Conservation (phyloP, 805 yeast genomes). For the Yamadazyma takamatsuzukensis region DNA sequence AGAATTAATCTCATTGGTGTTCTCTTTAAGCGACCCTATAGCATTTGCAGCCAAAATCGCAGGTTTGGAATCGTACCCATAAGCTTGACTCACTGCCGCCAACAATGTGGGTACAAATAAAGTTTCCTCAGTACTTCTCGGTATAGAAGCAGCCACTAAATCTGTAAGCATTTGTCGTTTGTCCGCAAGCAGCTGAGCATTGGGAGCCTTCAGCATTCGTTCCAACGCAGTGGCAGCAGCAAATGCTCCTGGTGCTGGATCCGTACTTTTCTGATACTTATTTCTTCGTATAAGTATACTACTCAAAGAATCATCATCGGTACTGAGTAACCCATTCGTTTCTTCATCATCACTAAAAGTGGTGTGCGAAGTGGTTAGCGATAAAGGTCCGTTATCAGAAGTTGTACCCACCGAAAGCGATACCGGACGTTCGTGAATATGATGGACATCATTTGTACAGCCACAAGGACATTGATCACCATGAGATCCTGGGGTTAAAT, state of each 20-base stretch:
- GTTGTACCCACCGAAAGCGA: constrained; percentile 52
- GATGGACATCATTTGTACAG: constrained; percentile 49
- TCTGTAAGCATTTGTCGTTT: constrained; percentile 37
- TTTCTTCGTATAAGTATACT: constrained; percentile 10
- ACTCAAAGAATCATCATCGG: constrained; percentile 21
- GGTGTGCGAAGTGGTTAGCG: constrained; percentile 34
- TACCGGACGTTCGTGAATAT: constrained; percentile 61
- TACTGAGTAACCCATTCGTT: constrained; percentile 25
- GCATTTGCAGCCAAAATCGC: constrained; percentile 70
- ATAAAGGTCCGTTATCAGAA: constrained; percentile 26
- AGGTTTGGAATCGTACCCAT: constrained; percentile 69
- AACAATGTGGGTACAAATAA: constrained; percentile 68
- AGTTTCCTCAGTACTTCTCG: constrained; percentile 76
- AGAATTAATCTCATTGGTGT: constrained; percentile 15
- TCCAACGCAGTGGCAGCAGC: constrained; percentile 63
- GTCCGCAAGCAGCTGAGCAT: constrained; percentile 19
- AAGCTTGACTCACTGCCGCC: constrained; percentile 64
- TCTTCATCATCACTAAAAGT: constrained; percentile 46
- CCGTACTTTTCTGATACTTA: constrained; percentile 38
- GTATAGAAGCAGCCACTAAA: constrained; percentile 66
- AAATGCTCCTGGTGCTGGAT: constrained; percentile 70
- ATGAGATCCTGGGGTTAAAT: constrained; percentile 14
- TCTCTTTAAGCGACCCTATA: constrained; percentile 63
- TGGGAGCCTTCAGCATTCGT: constrained; percentile 42
- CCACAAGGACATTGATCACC: constrained; percentile 50